A percentile compares a stretch with the other conserved stretches of the same genome.
Evolutionary conservation across 1,284 basidiomycete genomes (phyloP).

Genomic region (Trichosporon sp.): DNA sequence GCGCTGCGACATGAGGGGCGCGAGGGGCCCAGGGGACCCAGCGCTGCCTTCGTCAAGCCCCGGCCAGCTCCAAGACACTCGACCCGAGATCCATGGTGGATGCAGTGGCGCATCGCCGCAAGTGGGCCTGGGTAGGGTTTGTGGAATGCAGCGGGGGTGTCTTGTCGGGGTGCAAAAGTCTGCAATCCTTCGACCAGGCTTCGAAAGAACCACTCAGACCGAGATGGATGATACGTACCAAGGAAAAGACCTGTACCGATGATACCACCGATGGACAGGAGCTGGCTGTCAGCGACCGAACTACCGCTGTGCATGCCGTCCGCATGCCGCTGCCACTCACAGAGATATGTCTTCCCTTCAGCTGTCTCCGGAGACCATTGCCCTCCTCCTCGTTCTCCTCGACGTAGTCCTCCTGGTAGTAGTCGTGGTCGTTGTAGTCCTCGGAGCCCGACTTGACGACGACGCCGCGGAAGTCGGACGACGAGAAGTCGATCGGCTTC

Average conservation of each 20-base stretch:
- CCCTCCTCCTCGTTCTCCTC: slow-evolving; percentile 4
- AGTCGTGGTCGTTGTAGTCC: slow-evolving; percentile 3
- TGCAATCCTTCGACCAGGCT: too few species aligned
- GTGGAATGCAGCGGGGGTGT: background rate
- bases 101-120: background rate
- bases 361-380: slow-evolving; percentile 4
- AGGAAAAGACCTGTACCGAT: slow-evolving; percentile 10
- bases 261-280: slow-evolving; percentile 9
- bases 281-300: background rate
- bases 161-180: too few species aligned
- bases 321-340: background rate
- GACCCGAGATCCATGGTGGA: background rate
- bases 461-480: background rate
- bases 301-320: background rate
- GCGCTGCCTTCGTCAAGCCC: background rate
- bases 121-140: background rate
- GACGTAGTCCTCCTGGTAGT: background rate
- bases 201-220: background rate
- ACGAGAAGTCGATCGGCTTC: background rate
- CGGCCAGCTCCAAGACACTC: background rate
- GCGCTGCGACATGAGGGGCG: background rate
- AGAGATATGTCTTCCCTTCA: slow-evolving; percentile 1
- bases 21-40: background rate
- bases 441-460: background rate
- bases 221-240: background rate